Base-by-base conservation (phyloP, 805 yeast genomes). In the Myxozyma melibiosi region DNA sequence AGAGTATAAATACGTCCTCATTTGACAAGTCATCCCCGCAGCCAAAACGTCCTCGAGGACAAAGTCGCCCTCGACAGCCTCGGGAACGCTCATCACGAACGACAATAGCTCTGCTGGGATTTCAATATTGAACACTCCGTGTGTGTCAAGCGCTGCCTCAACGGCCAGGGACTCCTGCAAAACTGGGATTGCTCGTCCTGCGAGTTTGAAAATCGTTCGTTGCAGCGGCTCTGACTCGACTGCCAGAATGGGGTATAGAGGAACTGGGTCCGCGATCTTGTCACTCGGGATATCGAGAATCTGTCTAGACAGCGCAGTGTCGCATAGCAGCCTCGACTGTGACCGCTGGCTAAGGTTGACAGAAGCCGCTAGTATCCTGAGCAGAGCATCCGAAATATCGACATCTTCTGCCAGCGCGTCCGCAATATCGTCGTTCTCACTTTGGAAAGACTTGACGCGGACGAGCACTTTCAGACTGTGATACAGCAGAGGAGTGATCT, bases 101-200 rank as follows among this genome's bases (percentile, higher is more conserved):
- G 70, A 67, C 27, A 85, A 57, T 31, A 86, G 68, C 7, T 45
- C 59, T 0, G 45, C 55, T 0, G 85, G 85, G 14, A 83, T 66
- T 22, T 66, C 66, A 2, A 75, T 74, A 14, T 61, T 59, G 13
- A 54, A 41, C 6, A 42, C 56, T 7, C 62, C 65, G 4, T 47
- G 53, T 13, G 46, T 55, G n/a, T 63, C 70, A 2, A 67, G 57
- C 3, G 59, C 62, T 3, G 67, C 73, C 7, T 71, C 75, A 35
- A 84, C 73, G 3, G 81, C 84, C 46, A 80, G 69, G 3, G 79
- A 79, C 60, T 81, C 81, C 64, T 82, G 86, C 8, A 67, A 63
- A 14, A 66, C 66, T 4, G 76, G 71, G 39, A 83, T 76, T 14
- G 74, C 47, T n/a, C 63, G 64, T 31, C 69, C 66, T 45, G 82